Percentiles rank a stretch among this genome's conserved stretches.
Evolutionary conservation across 331 rosid species (phyloP).

Genomic region (Pyracantha coccinea): DNA sequence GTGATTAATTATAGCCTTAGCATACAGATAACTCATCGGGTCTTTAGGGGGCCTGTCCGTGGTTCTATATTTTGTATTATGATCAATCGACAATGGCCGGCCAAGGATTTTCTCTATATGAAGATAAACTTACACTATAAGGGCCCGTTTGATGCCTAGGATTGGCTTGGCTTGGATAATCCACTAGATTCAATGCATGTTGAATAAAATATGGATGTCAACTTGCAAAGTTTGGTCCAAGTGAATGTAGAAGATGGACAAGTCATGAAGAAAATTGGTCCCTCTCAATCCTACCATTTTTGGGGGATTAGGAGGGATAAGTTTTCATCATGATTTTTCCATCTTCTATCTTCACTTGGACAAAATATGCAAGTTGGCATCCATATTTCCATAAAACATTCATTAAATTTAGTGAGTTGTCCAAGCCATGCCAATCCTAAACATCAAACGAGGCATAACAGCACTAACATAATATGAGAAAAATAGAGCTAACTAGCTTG

Average conservation of each 20-base stretch:
- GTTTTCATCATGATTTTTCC: not conserved
- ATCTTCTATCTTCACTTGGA: not conserved
- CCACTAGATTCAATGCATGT: not conserved
- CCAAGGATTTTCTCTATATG: not conserved
- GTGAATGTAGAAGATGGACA: not conserved
- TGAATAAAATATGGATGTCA: not conserved
- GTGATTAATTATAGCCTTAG: conserved; percentile 10
- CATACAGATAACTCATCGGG: not conserved
- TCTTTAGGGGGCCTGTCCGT: not conserved
- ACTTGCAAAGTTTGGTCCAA: not conserved
- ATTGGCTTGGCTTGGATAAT: not conserved
- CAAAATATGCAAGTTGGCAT: not conserved
- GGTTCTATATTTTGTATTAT: not conserved
- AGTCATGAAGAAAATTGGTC: not conserved
- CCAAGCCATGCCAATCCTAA: not conserved
- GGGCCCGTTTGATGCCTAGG: not conserved
- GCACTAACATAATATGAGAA: not conserved
- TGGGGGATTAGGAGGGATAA: not conserved
- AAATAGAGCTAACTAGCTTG: not conserved
- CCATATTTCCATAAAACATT: not conserved
- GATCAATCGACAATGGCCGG: not conserved
- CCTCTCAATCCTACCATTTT: not conserved
- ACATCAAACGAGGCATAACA: not conserved
- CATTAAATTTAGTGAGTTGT: not conserved
- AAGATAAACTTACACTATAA: not conserved